Conservation (phyloP, 2,329 filamentous ascomycete species). For the Huntiella bhutanensis region DNA sequence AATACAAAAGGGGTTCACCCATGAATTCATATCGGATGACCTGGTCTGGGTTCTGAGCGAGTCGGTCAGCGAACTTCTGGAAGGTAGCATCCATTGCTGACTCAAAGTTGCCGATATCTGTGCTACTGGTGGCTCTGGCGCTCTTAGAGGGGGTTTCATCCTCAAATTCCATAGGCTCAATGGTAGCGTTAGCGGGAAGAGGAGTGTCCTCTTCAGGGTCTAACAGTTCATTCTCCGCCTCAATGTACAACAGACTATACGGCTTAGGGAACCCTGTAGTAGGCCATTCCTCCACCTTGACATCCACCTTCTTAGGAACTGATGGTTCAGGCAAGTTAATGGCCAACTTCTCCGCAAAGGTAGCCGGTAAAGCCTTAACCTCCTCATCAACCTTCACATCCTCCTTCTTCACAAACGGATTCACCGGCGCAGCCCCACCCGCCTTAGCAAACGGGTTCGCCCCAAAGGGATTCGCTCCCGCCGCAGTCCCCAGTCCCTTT, state of each 20-base stretch:
- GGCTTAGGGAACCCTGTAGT: constrained; percentile 41
- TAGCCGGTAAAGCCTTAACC: constrained; percentile 28
- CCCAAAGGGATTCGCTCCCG: constrained; percentile 33
- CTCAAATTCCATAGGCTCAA: constrained; percentile 23
- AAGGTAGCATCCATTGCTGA: constrained; percentile 57
- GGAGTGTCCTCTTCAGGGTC: constrained; percentile 35
- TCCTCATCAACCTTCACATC: constrained; percentile 9
- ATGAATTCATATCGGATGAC: constrained; percentile 63
- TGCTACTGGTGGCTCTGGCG: constrained; percentile 20
- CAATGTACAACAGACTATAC: constrained; percentile 64
- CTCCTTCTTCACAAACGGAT: constrained; percentile 38
- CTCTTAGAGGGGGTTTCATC: constrained; percentile 16
- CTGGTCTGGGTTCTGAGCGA: constrained; percentile 67
- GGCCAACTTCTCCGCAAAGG: constrained; percentile 58
- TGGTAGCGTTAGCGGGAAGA: constrained; percentile 29
- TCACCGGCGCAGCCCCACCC: constrained; percentile 21
- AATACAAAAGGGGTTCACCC: constrained; percentile 61
- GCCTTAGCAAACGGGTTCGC: constrained; percentile 36
- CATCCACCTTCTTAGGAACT: constrained; percentile 17
- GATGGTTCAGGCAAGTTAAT: constrained; percentile 36
- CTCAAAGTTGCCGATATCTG: constrained; percentile 54
- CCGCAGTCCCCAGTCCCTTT: constrained; percentile 24
- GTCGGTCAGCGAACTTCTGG: constrained; percentile 59
- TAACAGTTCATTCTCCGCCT: constrained; percentile 83
- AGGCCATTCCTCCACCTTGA: constrained; percentile 58